Evolutionary conservation across 805 yeast genomes (phyloP).

Genomic region (Yamadazyma tumulicola): DNA sequence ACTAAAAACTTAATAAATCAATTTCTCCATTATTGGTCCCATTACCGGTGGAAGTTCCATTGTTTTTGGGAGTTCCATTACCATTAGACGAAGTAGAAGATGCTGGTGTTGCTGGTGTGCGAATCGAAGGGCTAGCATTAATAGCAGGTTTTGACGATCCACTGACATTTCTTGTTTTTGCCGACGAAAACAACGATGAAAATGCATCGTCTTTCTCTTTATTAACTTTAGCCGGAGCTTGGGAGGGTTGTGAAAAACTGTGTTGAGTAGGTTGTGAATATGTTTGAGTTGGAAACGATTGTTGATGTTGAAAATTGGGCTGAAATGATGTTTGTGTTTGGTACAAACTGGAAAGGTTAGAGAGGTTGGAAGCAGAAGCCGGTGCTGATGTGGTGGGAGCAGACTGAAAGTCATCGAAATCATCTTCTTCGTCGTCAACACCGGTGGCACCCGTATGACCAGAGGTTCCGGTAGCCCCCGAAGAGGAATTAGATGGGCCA

Average conservation of each 20-base stretch:
- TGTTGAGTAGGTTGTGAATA: constrained; percentile 10
- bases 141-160: constrained; percentile 12
- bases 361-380: constrained; percentile 21
- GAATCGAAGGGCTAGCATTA: too few species aligned
- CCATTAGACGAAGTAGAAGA: constrained; percentile 2
- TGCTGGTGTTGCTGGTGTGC: constrained; percentile 4
- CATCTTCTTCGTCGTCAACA: constrained; percentile 57
- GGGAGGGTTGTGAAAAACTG: constrained; percentile 5
- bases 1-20: constrained; percentile 45
- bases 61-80: constrained; percentile 9
- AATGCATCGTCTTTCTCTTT: constrained; percentile 59
- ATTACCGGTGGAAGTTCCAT: constrained; percentile 10
- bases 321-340: constrained; percentile 15
- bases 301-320: constrained; percentile 11
- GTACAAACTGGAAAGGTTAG: constrained; percentile 23
- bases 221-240: constrained; percentile 34
- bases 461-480: too few species aligned
- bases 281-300: constrained; percentile 13
- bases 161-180: constrained; percentile 43
- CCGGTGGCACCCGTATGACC: too few species aligned
- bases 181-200: constrained; percentile 64
- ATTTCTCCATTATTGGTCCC: constrained; percentile 34
- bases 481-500: constrained; percentile 17
- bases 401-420: constrained; percentile 81
- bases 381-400: constrained; percentile 35